phyloP scores from a whole-genome alignment of 1,284 basidiomycete species.

The Crepidotus sp. region DNA sequence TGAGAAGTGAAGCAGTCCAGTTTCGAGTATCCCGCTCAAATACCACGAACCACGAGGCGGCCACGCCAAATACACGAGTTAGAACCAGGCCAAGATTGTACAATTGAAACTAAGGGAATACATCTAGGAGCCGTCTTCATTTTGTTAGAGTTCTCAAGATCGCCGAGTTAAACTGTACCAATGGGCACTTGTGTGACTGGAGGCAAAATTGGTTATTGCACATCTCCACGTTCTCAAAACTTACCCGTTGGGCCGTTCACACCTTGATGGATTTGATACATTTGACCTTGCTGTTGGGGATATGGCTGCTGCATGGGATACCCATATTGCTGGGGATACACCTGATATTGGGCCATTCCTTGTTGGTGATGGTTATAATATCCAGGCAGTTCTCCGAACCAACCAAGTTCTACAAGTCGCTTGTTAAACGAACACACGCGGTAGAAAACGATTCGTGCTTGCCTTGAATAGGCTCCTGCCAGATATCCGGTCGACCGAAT shows the following conservation, averaged over 20 bases:
- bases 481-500: slow-evolving; percentile 31
- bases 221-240: neutral
- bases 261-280: slow-evolving; percentile 14
- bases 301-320: slow-evolving; percentile 15
- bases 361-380: slow-evolving; percentile 34
- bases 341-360: slow-evolving; percentile 22
- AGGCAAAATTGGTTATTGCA: neutral
- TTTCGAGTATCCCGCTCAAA: slow-evolving; percentile 10
- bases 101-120: slow-evolving; percentile 11
- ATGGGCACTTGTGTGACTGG: slow-evolving; percentile 18
- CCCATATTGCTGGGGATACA: slow-evolving; percentile 13
- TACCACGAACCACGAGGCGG: slow-evolving; percentile 16
- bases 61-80: slow-evolving; percentile 21
- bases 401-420: slow-evolving; percentile 32
- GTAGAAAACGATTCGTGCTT: slow-evolving; percentile 9
- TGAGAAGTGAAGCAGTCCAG: slow-evolving; percentile 5
- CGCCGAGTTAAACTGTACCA: neutral
- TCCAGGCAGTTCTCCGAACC: slow-evolving; percentile 43
- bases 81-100: slow-evolving; percentile 15
- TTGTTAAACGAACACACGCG: neutral
- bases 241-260: slow-evolving; percentile 10
- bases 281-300: neutral
- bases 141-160: neutral
- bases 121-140: slow-evolving; percentile 1
- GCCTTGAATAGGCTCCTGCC: slow-evolving; percentile 40